Base-by-base conservation (phyloP, 768 basidiomycete genomes). In the Boletus sp. region DNA sequence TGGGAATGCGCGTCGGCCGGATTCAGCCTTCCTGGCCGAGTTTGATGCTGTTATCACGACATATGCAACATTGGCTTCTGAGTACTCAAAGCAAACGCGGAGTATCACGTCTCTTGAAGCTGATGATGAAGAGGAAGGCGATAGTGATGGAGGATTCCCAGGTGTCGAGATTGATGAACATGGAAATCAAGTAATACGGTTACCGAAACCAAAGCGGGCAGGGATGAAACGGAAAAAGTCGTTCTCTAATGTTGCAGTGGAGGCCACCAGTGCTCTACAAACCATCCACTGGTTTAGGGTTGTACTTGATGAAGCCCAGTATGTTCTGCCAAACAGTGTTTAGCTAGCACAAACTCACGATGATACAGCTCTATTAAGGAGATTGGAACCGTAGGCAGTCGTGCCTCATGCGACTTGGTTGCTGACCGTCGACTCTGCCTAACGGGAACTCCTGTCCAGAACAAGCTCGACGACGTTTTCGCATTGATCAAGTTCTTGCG, bases 401-500 rank as follows among this genome's bases (percentile, higher is more conserved):
- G 92, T 54, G 97, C 97, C 7, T 94, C 90, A 12, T 98, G 97
- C 73, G 94, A 97, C 71, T 82, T 99, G 48, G 83, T 89, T 72
- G 93, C 97, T 15, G 92, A 98, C 68, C 86, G 97, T 51, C 86
- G 97, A 15, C 78, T 98, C 42, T 95, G 93, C 71, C 78, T 99
- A 40, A 95, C 95, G n/a, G 97, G 97, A 54, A 99, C 97, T 8
- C 97, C 97, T 1, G 94, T 99, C 37, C 97, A 99, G 76, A 99
- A 99, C 80, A 97, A 96, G 73, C 83, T 98, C 51, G 97, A 98
- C 75, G 97, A 99, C 68, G 89, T 99, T 49, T 98, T 89, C 72
- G 97, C 97, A 5, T 79, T 99, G 56, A 86, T 99, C 80, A 97
- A 97, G 74, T 98, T 99, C 75, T 75, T 99, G 53, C 89, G 94